phyloP scores from a whole-genome alignment of 306 rosid genomes.

The Rubus idaeus region DNA sequence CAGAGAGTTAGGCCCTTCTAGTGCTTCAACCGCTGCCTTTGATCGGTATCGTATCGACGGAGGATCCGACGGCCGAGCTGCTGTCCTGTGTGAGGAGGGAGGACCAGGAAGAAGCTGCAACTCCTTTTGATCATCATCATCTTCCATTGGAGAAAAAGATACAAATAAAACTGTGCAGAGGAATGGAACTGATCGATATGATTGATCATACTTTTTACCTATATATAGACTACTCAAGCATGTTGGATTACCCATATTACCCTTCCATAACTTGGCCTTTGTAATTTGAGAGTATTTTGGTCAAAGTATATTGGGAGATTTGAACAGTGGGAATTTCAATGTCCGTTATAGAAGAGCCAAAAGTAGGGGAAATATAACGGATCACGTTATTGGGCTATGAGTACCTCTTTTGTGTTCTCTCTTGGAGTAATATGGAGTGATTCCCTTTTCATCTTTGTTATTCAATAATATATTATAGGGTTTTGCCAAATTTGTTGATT shows the following conservation, averaged over 20 bases:
- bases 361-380: conserved; percentile 57
- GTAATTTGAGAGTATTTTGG: conserved; percentile 12
- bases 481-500: neutral
- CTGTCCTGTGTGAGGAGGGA: conserved; percentile 29
- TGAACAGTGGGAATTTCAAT: conserved; percentile 40
- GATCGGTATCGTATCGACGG: conserved; percentile 55
- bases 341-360: conserved; percentile 46
- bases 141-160: conserved; percentile 56
- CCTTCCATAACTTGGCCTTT: neutral
- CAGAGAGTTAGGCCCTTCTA: conserved; percentile 39
- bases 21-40: conserved; percentile 17
- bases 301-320: neutral
- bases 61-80: conserved; percentile 45
- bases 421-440: conserved; percentile 19
- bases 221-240: conserved; percentile 32
- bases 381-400: conserved; percentile 58
- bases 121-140: conserved; percentile 63
- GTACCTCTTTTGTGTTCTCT: conserved; percentile 29
- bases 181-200: neutral
- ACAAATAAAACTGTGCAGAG: conserved; percentile 4
- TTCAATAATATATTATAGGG: neutral
- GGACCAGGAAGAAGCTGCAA: conserved; percentile 79
- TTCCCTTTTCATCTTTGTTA: conserved; percentile 8
- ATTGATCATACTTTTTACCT: conserved; percentile 36
- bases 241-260: conserved; percentile 12